These are phyloP conservation scores for Crithidia sp. DNA, from an alignment of 208 protist genomes.

Conservation along the genomic window DNA sequence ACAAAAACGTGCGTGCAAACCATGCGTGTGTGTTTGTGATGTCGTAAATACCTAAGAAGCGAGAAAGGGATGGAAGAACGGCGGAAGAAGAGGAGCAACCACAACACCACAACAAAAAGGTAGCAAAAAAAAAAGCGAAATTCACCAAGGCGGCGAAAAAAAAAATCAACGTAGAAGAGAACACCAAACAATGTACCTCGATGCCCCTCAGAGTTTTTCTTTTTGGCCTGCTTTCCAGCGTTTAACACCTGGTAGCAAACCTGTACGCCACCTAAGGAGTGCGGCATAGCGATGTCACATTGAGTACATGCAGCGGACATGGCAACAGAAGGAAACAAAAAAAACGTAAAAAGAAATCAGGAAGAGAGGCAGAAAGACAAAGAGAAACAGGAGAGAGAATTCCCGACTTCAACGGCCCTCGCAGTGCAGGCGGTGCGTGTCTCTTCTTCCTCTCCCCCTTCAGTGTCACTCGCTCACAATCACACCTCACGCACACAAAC, in stretches of 20 bases:
- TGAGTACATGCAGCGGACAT: too few relatives aligned
- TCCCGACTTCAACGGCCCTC: too few relatives aligned
- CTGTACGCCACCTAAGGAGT: too few relatives aligned
- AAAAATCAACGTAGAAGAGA: not conserved
- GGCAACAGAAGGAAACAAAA: not conserved
- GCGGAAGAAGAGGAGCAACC: not conserved
- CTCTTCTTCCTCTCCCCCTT: too few relatives aligned
- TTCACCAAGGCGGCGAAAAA: not conserved
- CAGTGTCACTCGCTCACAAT: too few relatives aligned
- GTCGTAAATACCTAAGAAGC: slow-evolving; percentile 18
- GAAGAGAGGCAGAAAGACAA: too few relatives aligned
- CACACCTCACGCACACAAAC: too few relatives aligned
- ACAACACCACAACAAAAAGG: not conserved
- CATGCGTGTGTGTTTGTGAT: slow-evolving; percentile 10
- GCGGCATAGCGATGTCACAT: too few relatives aligned
- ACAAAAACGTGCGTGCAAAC: too few relatives aligned
- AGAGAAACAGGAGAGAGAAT: too few relatives aligned
- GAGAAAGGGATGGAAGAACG: slow-evolving; percentile 11
- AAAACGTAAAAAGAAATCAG: not conserved
- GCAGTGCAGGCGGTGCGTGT: too few relatives aligned
- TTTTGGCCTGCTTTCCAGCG: not conserved
- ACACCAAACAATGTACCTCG: not conserved
- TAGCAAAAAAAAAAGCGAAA: not conserved
- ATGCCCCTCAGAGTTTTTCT: not conserved
- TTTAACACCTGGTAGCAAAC: too few relatives aligned